Evolutionary conservation across 2,329 filamentous ascomycete species (phyloP).

Genomic region (Aspergillus udagawae): DNA sequence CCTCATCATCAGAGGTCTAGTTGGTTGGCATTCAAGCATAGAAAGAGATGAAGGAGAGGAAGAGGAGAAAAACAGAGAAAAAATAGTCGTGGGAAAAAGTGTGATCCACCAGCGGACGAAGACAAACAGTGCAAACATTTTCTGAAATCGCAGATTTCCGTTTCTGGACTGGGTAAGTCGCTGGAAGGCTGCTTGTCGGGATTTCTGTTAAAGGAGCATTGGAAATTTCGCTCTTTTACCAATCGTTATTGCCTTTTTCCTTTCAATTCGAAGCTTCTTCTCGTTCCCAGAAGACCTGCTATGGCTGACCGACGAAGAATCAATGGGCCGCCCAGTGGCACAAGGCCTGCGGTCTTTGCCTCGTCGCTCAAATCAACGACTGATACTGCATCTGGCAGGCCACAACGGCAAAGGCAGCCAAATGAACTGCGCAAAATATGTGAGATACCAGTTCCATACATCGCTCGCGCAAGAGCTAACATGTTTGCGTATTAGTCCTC

Average conservation of each 20-base stretch:
- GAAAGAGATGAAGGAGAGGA: conserved; percentile 20
- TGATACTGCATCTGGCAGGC: conserved; percentile 46
- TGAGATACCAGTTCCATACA: conserved; percentile 47
- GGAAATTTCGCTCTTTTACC: neutral
- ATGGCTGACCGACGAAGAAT: conserved; percentile 86
- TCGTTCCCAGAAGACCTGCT: conserved; percentile 18
- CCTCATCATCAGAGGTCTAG: conserved; percentile 20
- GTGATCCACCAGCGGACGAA: conserved; percentile 6
- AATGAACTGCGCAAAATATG: conserved; percentile 82
- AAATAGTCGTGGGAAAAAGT: conserved; percentile 5
- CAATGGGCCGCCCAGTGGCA: conserved; percentile 79
- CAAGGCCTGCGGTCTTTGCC: conserved; percentile 67
- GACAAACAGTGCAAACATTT: conserved; percentile 40
- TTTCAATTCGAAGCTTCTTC: neutral
- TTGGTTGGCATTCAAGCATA: conserved; percentile 2
- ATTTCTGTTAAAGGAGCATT: neutral
- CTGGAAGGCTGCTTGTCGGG: neutral
- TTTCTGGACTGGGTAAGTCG: conserved; percentile 21
- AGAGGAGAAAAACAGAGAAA: conserved; percentile 17
- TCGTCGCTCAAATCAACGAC: conserved; percentile 40
- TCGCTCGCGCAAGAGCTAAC: conserved; percentile 10
- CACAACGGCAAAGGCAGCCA: conserved; percentile 57
- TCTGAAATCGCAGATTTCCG: conserved; percentile 32
- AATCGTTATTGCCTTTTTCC: conserved; percentile 1
- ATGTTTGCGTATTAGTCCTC: conserved; percentile 56